These are phyloP conservation scores for Persicaria tinctoria DNA, from an alignment of 148 eudicot species.

Conservation along the genomic window DNA sequence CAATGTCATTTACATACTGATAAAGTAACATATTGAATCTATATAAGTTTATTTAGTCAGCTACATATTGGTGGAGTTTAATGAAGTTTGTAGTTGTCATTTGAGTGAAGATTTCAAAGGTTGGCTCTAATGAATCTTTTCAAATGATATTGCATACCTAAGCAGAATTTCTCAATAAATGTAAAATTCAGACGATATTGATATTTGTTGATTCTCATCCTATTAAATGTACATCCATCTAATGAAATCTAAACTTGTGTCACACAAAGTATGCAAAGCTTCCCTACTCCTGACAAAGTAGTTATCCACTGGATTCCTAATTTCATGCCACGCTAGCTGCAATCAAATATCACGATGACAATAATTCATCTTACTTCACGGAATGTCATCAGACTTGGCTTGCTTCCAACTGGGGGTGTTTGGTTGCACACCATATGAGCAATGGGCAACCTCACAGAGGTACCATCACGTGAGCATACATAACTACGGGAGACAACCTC, in stretches of 20 bases:
- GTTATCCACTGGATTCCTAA: background rate
- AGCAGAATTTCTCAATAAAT: background rate
- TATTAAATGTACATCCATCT: background rate
- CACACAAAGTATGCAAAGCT: background rate
- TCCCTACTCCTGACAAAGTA: background rate
- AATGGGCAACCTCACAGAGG: slow-evolving; percentile 85
- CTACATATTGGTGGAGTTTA: background rate
- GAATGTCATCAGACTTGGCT: slow-evolving; percentile 98
- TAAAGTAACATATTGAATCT: background rate
- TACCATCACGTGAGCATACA: slow-evolving; percentile 60
- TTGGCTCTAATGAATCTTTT: background rate
- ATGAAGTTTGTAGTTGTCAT: background rate
- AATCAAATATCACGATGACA: background rate
- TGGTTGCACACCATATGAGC: slow-evolving; percentile 99
- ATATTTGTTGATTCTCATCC: background rate
- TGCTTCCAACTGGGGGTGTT: slow-evolving; percentile 93
- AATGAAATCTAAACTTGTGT: background rate
- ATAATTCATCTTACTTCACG: slow-evolving; percentile 59
- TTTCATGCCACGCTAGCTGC: background rate
- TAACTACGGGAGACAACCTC: slow-evolving; percentile 92
- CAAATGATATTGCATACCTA: background rate
- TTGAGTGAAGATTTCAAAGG: background rate
- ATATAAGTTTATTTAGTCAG: background rate
- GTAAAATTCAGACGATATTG: background rate
- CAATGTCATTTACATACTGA: background rate